Percentiles rank a stretch among this genome's conserved stretches.
Conservation (phyloP, 2,329 filamentous ascomycete genomes). For the Microdochium paspali region DNA sequence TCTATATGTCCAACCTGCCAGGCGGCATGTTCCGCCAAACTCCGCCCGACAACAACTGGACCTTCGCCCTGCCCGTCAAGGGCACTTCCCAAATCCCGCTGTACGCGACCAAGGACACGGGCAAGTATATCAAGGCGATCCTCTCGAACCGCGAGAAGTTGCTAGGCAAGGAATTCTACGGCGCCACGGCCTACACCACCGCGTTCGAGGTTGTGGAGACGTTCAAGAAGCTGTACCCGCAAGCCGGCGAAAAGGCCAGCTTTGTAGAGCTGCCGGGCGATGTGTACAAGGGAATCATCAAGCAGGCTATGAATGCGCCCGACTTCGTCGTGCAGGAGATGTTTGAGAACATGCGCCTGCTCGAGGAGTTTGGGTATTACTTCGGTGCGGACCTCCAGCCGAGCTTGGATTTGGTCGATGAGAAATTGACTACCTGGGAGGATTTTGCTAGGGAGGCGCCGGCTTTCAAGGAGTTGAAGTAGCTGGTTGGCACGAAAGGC, state of each 20-base stretch:
- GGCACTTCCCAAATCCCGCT: conserved; percentile 21
- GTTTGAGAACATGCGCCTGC: conserved; percentile 41
- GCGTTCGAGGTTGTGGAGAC: conserved; percentile 25
- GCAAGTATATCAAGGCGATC: conserved; percentile 27
- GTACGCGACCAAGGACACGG: conserved; percentile 24
- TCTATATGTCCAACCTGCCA: conserved; percentile 42
- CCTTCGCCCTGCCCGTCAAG: conserved; percentile 20
- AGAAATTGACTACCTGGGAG: conserved; percentile 30
- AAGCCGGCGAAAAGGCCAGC: conserved; percentile 26
- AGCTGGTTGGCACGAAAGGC: background rate
- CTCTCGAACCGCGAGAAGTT: conserved; percentile 22
- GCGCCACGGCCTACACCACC: conserved; percentile 31
- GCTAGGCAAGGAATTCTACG: conserved; percentile 32
- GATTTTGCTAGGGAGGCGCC: conserved; percentile 22
- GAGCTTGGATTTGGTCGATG: conserved; percentile 24
- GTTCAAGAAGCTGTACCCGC: conserved; percentile 26
- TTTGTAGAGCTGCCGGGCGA: conserved; percentile 26
- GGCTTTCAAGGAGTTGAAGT: background rate
- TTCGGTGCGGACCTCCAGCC: conserved; percentile 30
- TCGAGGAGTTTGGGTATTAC: conserved; percentile 44
- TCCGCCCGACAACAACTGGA: conserved; percentile 21
- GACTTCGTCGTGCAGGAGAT: conserved; percentile 35
- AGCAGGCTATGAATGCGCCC: conserved; percentile 20
- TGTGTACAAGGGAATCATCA: conserved; percentile 27
- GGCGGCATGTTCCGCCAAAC: conserved; percentile 15